phyloP scores from a whole-genome alignment of 306 rosid species.

The Trifolium fragiferum region DNA sequence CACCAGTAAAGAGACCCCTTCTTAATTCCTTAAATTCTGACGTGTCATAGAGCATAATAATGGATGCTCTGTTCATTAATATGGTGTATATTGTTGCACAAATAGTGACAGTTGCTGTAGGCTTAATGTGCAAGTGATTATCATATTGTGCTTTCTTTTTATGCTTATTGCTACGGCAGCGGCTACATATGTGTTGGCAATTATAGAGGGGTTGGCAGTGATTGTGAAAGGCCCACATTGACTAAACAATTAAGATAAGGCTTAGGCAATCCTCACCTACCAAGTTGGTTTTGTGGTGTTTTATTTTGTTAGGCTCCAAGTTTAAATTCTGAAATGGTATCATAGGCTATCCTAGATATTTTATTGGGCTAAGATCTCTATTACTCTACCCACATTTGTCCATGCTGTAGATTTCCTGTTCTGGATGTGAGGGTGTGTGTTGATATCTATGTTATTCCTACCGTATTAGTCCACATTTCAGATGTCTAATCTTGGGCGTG shows the following conservation, averaged over 20 bases:
- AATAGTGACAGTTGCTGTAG: not conserved
- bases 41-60: not conserved
- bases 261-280: not conserved
- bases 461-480: not conserved
- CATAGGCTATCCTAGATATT: not conserved
- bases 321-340: not conserved
- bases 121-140: not conserved
- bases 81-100: conserved; percentile 11
- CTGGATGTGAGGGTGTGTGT: not conserved
- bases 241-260: not conserved
- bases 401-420: not conserved
- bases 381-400: not conserved
- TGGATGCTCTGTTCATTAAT: not conserved
- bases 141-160: not conserved
- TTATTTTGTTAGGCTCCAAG: not conserved
- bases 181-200: not conserved
- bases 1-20: conserved; percentile 14
- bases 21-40: conserved; percentile 15
- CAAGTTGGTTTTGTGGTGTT: not conserved
- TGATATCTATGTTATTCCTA: not conserved
- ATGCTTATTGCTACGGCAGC: conserved; percentile 18
- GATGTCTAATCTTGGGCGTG: too few relatives aligned
- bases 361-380: not conserved
- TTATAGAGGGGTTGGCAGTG: conserved; percentile 22
- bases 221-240: not conserved